Evolutionary conservation across 179 eudicot genomes (phyloP), one percentile per base, ranked within the genome.

Genomic region (Sideroxylon spinosum): DNA sequence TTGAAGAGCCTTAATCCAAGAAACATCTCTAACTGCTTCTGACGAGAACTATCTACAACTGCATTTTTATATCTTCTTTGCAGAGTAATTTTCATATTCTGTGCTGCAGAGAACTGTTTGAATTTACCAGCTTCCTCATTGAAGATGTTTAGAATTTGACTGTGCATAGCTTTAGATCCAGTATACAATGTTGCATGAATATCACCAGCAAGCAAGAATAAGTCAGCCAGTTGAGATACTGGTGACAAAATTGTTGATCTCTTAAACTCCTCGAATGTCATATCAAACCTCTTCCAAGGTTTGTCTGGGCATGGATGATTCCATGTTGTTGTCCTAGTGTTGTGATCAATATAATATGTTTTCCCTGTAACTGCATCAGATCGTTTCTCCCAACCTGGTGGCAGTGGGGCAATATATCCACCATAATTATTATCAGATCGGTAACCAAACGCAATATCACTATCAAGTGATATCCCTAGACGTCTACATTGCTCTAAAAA

Each of bases 131-230:
- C 90, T 81, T 95, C 97, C 73, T 95, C 97, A 55, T 74, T 95
- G 76, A 95, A 95, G 82, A 95, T 95, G 87, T 83, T 93, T 65
- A 95, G 90, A 86, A 95, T 95, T 85, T 95, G 98, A 86, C 98
- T 95, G 76, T 95, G 98, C 98, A 95, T 95, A 65, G 98, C 98
- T 87, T 91, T 93, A 66, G 98, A 95, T 68, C 98, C 98, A 84
- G 98, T 95, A 83, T 95, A 95, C 73, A 95, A 84, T 13, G 98
- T 95, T 57, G 98, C 98, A 80, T 95, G 98, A 81, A 93, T 89
- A 86, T 95, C 98, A 49, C 98, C 98, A 77, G 98, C 97, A 82
- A 84, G 83, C 68, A 95, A 81, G 84, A 95, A 95, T 72, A 95
- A 81, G 79, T 93, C 98, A 85, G 98, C 93, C 63, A 95, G 85